phyloP scores from a whole-genome alignment of 2,329 filamentous ascomycete genomes.

The Colletotrichum gigasporum region DNA sequence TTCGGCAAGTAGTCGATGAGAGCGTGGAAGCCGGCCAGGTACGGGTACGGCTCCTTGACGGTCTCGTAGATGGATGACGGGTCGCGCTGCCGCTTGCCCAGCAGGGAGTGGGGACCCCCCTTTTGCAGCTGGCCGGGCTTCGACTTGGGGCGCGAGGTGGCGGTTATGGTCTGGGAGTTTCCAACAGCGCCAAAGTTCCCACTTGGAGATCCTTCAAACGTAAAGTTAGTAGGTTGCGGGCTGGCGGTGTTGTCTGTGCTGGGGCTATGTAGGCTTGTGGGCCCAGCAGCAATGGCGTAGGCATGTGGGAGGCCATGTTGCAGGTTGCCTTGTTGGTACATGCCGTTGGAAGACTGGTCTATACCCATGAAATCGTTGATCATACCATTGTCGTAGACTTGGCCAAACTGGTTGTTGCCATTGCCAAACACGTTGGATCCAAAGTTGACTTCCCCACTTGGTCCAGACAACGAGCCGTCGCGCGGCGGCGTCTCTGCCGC shows the following conservation, averaged over 20 bases:
- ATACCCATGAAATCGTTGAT: conserved; percentile 63
- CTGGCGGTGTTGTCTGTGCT: conserved; percentile 72
- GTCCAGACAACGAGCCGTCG: conserved; percentile 61
- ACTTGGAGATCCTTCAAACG: conserved; percentile 65
- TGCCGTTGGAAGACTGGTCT: conserved; percentile 56
- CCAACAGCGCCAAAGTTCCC: conserved; percentile 30
- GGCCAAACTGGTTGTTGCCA: conserved; percentile 58
- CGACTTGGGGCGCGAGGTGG: conserved; percentile 51
- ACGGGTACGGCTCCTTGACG: conserved; percentile 91
- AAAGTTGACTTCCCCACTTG: conserved; percentile 47
- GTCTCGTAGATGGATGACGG: conserved; percentile 88
- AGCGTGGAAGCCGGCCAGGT: conserved; percentile 89
- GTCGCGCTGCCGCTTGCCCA: conserved; percentile 73
- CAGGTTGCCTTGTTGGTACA: conserved; percentile 66
- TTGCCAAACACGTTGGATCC: conserved; percentile 61
- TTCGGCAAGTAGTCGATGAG: conserved; percentile 82
- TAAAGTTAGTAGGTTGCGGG: conserved; percentile 62
- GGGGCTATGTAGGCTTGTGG: conserved; percentile 70
- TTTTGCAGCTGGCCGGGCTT: conserved; percentile 54
- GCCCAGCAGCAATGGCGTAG: conserved; percentile 71
- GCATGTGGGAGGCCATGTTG: conserved; percentile 72
- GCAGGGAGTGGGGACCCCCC: conserved; percentile 56
- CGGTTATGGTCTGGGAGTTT: conserved; percentile 36
- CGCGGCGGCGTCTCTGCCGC: conserved; percentile 81
- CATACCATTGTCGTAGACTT: conserved; percentile 61